Conservation (phyloP, 805 yeast genomes). For the Grigorovia yakushimaensis region DNA sequence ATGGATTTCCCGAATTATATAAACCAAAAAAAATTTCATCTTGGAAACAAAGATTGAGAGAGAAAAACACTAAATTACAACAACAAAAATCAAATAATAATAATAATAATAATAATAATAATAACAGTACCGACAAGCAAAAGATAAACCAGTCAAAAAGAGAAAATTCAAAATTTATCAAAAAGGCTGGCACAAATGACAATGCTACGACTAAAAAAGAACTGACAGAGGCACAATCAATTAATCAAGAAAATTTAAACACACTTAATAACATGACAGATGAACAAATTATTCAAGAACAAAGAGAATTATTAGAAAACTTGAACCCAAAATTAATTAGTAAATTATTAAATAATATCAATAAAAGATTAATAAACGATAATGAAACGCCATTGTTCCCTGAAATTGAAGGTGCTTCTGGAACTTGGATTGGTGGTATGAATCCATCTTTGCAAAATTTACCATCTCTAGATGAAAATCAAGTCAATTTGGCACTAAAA, state of each 20-base stretch:
- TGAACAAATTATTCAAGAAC: conserved; percentile 54
- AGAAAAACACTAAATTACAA: conserved; percentile 22
- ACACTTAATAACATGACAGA: conserved; percentile 51
- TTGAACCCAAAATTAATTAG: conserved; percentile 62
- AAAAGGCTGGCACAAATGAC: background rate
- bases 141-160: background rate
- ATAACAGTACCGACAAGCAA: too few relatives aligned
- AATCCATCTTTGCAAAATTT: conserved; percentile 13
- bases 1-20: conserved; percentile 28
- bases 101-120: background rate
- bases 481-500: conserved; percentile 24
- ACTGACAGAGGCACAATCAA: conserved; percentile 56
- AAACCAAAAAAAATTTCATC: conserved; percentile 36
- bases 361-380: conserved; percentile 34
- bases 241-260: conserved; percentile 66
- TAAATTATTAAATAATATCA: conserved; percentile 47
- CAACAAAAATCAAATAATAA: background rate
- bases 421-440: conserved; percentile 30
- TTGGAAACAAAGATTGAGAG: conserved; percentile 38
- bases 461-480: conserved; percentile 20
- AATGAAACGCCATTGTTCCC: conserved; percentile 32
- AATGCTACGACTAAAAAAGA: conserved; percentile 5
- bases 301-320: conserved; percentile 53
- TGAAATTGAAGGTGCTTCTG: conserved; percentile 29
- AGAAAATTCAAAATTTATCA: conserved; percentile 1